These are phyloP conservation scores for Pleurotus tuber-regium DNA, from an alignment of 768 basidiomycete species.

Conservation along the genomic window DNA sequence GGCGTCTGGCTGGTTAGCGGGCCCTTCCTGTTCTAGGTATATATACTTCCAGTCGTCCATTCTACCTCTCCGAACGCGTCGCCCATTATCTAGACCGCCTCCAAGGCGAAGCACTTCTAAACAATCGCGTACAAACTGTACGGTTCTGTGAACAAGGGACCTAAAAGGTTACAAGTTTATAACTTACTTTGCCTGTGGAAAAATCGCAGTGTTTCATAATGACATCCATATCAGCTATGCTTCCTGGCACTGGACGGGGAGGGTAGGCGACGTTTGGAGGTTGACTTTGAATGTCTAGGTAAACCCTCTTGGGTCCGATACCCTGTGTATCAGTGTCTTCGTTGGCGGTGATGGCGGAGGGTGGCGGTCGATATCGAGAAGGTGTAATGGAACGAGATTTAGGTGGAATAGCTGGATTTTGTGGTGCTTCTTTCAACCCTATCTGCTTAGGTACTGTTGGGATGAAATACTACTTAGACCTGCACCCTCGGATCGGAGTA, in stretches of 20 bases:
- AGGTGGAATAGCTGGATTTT: conserved; percentile 67
- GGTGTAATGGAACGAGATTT: conserved; percentile 44
- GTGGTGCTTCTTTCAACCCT: conserved; percentile 49
- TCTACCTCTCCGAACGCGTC: conserved; percentile 67
- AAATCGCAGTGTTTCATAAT: conserved; percentile 88
- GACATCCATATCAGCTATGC: conserved; percentile 86
- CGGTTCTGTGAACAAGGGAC: conserved; percentile 9
- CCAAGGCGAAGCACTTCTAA: conserved; percentile 86
- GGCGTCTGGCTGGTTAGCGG: conserved; percentile 25
- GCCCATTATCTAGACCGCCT: conserved; percentile 77
- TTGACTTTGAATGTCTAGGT: conserved; percentile 62
- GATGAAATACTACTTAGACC: conserved; percentile 6
- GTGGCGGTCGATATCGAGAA: conserved; percentile 44
- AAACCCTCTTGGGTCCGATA: conserved; percentile 70
- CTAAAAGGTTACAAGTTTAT: background rate
- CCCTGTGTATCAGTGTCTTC: conserved; percentile 55
- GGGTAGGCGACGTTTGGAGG: conserved; percentile 73
- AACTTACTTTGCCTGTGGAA: conserved; percentile 58
- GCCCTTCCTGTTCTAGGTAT: conserved; percentile 54
- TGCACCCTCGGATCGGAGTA: conserved; percentile 11
- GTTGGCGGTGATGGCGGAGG: conserved; percentile 29
- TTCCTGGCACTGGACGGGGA: conserved; percentile 76
- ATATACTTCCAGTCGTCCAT: conserved; percentile 81
- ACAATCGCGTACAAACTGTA: conserved; percentile 92
- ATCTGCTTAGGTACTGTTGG: conserved; percentile 60